These are phyloP conservation scores for Blumeriella jaapii DNA, from an alignment of 2,329 filamentous ascomycete genomes.

Conservation along the genomic window DNA sequence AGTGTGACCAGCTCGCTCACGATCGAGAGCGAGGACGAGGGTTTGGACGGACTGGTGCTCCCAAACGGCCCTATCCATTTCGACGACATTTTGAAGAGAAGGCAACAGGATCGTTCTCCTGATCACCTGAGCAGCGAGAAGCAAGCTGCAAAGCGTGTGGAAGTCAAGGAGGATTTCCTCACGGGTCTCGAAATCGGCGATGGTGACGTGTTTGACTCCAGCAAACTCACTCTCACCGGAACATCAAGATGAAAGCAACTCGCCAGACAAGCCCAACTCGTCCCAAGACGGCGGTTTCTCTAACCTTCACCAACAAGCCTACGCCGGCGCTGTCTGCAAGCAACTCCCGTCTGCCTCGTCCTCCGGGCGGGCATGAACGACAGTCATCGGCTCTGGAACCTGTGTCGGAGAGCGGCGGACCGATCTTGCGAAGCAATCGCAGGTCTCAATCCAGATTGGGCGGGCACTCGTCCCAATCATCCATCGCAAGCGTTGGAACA, in stretches of 20 bases:
- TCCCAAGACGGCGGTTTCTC: conserved; percentile 64
- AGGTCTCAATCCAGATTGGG: conserved; percentile 56
- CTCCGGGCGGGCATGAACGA: conserved; percentile 55
- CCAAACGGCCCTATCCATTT: conserved; percentile 79
- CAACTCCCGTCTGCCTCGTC: conserved; percentile 66
- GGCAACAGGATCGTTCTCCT: conserved; percentile 50
- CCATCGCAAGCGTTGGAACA: conserved; percentile 50
- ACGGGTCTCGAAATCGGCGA: conserved; percentile 78
- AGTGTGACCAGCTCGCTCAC: conserved; percentile 88
- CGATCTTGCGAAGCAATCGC: conserved; percentile 47
- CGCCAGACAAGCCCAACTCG: conserved; percentile 58
- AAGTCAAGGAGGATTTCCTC: conserved; percentile 62
- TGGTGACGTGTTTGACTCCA: conserved; percentile 68
- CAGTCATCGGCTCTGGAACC: conserved; percentile 74
- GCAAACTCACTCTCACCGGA: conserved; percentile 74
- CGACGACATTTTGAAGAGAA: conserved; percentile 61
- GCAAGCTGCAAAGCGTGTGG: conserved; percentile 18
- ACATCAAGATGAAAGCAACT: conserved; percentile 74
- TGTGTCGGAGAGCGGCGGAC: conserved; percentile 78
- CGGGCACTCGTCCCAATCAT: conserved; percentile 59
- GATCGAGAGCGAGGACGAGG: conserved; percentile 86
- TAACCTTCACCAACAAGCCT: conserved; percentile 85
- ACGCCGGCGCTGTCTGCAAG: conserved; percentile 30
- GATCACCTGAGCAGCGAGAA: conserved; percentile 35
- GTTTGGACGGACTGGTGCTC: conserved; percentile 77